These are phyloP conservation scores for Alternaria viburni DNA, from an alignment of 2,329 filamentous ascomycete genomes.

Conservation along the genomic window DNA sequence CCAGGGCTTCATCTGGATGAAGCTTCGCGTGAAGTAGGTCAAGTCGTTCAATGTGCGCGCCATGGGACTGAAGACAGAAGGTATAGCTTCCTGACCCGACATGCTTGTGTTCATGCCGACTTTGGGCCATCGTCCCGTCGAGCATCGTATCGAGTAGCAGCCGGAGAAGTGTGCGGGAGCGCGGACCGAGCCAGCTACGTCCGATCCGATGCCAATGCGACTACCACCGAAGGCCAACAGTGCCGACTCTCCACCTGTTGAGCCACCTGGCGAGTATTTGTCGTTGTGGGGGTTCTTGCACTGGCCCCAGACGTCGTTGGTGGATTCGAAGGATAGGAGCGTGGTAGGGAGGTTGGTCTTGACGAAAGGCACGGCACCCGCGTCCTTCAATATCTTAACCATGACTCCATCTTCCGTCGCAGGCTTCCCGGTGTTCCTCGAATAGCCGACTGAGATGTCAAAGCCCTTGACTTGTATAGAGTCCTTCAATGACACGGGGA, in stretches of 20 bases:
- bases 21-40: slow-evolving; percentile 78
- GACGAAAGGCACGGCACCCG: slow-evolving; percentile 86
- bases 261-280: slow-evolving; percentile 87
- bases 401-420: slow-evolving; percentile 71
- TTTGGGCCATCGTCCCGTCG: slow-evolving; percentile 89
- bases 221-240: slow-evolving; percentile 81
- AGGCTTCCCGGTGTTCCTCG: slow-evolving; percentile 72
- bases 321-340: slow-evolving; percentile 83
- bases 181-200: slow-evolving; percentile 88
- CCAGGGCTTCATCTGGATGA: slow-evolving; percentile 87
- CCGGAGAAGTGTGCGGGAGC: slow-evolving; percentile 88
- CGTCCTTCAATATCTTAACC: slow-evolving; percentile 80
- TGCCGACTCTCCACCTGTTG: slow-evolving; percentile 83
- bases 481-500: slow-evolving; percentile 84
- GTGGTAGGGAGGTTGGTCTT: slow-evolving; percentile 93
- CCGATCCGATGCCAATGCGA: slow-evolving; percentile 86
- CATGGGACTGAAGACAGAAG: slow-evolving; percentile 92
- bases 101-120: slow-evolving; percentile 83
- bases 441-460: slow-evolving; percentile 83
- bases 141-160: slow-evolving; percentile 85
- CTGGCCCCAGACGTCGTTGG: slow-evolving; percentile 80
- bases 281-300: slow-evolving; percentile 81
- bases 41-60: slow-evolving; percentile 82
- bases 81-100: slow-evolving; percentile 89
- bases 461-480: slow-evolving; percentile 80